Percentiles rank a stretch among this genome's conserved stretches.
These are phyloP conservation scores for Baffinella frigidus DNA, from an alignment of 208 protist species.

Conservation along the genomic window DNA sequence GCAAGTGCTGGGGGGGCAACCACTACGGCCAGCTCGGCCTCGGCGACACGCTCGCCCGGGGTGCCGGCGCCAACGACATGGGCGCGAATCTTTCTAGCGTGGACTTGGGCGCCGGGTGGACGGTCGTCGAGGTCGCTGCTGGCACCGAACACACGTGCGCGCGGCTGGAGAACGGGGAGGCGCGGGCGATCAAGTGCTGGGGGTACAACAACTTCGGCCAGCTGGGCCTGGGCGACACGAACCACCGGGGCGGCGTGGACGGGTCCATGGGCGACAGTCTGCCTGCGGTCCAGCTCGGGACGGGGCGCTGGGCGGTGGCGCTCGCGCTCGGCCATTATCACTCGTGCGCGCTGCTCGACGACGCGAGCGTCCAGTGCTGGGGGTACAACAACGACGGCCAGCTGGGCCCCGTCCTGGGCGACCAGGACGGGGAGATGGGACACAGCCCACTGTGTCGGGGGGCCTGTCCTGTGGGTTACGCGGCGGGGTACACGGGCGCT, in stretches of 20 bases:
- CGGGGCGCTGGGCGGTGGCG: neutral
- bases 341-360: neutral
- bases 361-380: slow-evolving; percentile 8
- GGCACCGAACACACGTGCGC: slow-evolving; percentile 1
- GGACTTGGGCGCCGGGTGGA: no score
- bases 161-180: neutral
- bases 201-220: neutral
- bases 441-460: no score
- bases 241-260: neutral
- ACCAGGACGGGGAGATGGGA: no score
- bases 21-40: neutral
- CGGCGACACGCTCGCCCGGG: neutral
- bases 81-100: slow-evolving; percentile 23
- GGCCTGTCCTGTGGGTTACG: no score
- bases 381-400: neutral
- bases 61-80: neutral
- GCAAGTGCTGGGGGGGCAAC: slow-evolving; percentile 18
- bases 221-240: neutral
- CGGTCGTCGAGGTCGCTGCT: neutral
- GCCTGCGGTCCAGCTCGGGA: neutral
- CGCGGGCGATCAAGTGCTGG: slow-evolving; percentile 13
- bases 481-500: neutral
- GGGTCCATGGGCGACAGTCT: neutral
- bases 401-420: neutral
- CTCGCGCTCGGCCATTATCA: neutral